Percentiles rank a stretch among this genome's conserved stretches.
Evolutionary conservation across 768 basidiomycete species (phyloP).

Genomic region (Xerocomus brunneocitrinus): DNA sequence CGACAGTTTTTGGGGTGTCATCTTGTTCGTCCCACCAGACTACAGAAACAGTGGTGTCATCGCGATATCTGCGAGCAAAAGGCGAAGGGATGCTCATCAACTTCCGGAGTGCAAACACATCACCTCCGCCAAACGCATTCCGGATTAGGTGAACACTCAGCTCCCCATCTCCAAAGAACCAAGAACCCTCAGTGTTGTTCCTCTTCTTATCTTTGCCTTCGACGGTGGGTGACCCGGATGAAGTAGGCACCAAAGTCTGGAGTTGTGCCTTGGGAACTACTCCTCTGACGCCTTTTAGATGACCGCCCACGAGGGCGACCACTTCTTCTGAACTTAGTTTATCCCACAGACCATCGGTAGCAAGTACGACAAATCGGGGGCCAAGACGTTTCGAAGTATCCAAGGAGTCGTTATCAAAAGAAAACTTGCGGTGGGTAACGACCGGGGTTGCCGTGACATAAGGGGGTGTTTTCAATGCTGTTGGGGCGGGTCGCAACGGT

Average conservation of each 20-base stretch:
- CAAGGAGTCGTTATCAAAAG: constrained; percentile 36
- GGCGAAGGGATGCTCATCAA: constrained; percentile 82
- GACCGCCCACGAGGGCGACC: constrained; percentile 80
- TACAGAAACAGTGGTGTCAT: constrained; percentile 83
- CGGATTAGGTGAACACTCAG: constrained; percentile 79
- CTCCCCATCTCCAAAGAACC: constrained; percentile 80
- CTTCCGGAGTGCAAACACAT: constrained; percentile 52
- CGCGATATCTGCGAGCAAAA: constrained; percentile 68
- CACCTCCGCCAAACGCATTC: constrained; percentile 88
- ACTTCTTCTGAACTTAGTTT: constrained; percentile 77
- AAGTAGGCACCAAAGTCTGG: constrained; percentile 50
- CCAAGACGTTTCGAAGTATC: constrained; percentile 20
- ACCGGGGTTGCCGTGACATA: constrained; percentile 86
- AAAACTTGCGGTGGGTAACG: constrained; percentile 69
- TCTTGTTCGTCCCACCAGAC: constrained; percentile 78
- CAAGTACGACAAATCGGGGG: constrained; percentile 77
- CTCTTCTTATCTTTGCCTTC: constrained; percentile 55
- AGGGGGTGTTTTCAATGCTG: constrained; percentile 79
- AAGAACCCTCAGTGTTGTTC: constrained; percentile 43
- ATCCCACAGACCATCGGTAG: constrained; percentile 84
- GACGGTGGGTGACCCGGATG: constrained; percentile 47
- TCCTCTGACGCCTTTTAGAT: constrained; percentile 69
- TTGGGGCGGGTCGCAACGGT: constrained; percentile 54
- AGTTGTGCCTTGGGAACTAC: constrained; percentile 56
- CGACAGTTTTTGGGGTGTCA: constrained; percentile 31